Base-by-base conservation (phyloP, 2,329 filamentous ascomycete species). In the Pseudogymnoascus sp. region DNA sequence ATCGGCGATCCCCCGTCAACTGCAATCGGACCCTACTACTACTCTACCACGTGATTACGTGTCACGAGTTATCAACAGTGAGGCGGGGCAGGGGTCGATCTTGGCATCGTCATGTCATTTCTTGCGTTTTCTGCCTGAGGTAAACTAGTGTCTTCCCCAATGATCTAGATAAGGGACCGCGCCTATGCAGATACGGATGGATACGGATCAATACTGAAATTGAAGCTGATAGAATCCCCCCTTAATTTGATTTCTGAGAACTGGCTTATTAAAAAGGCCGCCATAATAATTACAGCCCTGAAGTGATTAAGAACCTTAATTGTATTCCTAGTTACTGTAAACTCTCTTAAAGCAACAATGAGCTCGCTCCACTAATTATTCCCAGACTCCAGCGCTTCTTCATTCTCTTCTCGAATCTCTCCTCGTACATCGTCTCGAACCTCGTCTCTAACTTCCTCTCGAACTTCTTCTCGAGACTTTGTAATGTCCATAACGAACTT, bases 401-500 rank as follows among this genome's bases (percentile, higher is more conserved):
- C 50, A 56, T 2, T 56, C 50, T 56, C 50, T 36, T 56, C 50
- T 8, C 12, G 12, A 25, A 46, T 40, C 11, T 25, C 42, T 25
- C 23, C 21, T 46, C 42, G 42, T 14, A 23, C 40, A 21, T 46
- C 42, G 1, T 50, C 44, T n/a, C 50, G 12, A 28, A 50, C 14
- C 28, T 56, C 28, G 14, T 53, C 46, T 28, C 46, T 23, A 1
- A 18, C 28, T 31, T 56, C 50, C 5, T 56, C 28, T 34, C 28
- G 21, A 60, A 42, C 91, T 73, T 95, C 90, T 77, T 97, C 93
- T 12, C 84, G 83, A 1, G 92, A 95, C 85, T 93, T 96, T 18
- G 95, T 97, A 67, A 96, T 89, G 38, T 89, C 88, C 60, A 88
- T 88, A 72, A 99, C 93, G 74, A 99, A 99, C 68, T 90, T 89